Evolutionary conservation across 129 eudicot genomes (phyloP).

Genomic region (Flaveria bidentis): DNA sequence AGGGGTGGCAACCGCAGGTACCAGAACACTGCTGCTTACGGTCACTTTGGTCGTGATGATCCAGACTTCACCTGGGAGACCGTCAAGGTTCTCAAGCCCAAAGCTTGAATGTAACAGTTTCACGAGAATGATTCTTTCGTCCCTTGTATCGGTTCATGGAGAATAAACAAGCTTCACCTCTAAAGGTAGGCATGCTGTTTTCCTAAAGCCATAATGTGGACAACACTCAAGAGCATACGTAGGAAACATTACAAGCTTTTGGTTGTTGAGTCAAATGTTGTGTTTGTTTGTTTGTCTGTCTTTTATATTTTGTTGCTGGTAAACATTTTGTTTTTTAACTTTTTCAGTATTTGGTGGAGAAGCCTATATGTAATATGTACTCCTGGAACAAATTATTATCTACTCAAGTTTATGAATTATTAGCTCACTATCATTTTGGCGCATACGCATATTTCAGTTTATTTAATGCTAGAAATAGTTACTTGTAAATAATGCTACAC

Average conservation of each 20-base stretch:
- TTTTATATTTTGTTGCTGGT: slow-evolving; percentile 33
- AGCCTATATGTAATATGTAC: slow-evolving; percentile 46
- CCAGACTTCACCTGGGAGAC: slow-evolving; percentile 52
- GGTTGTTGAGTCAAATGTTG: slow-evolving; percentile 34
- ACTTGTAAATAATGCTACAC: not conserved
- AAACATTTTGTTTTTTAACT: slow-evolving; percentile 30
- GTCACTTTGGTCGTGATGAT: slow-evolving; percentile 49
- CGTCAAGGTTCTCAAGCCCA: slow-evolving; percentile 42
- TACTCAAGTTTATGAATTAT: slow-evolving; percentile 23
- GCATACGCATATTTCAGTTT: not conserved
- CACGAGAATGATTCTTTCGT: slow-evolving; percentile 30
- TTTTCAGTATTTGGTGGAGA: slow-evolving; percentile 41
- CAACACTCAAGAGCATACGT: slow-evolving; percentile 31
- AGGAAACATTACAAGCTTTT: slow-evolving; percentile 32
- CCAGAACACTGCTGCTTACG: slow-evolving; percentile 54
- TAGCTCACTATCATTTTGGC: not conserved
- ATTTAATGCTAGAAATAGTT: not conserved
- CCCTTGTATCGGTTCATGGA: slow-evolving; percentile 19
- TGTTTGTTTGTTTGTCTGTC: slow-evolving; percentile 34
- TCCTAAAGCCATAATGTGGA: slow-evolving; percentile 28
- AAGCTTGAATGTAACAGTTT: slow-evolving; percentile 36
- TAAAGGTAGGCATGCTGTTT: slow-evolving; percentile 16
- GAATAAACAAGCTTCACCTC: slow-evolving; percentile 31
- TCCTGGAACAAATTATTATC: slow-evolving; percentile 36
- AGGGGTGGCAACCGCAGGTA: slow-evolving; percentile 50